These are phyloP conservation scores for Colletotrichum orchidophilum DNA, from an alignment of 2,329 filamentous ascomycete species.

Conservation along the genomic window DNA sequence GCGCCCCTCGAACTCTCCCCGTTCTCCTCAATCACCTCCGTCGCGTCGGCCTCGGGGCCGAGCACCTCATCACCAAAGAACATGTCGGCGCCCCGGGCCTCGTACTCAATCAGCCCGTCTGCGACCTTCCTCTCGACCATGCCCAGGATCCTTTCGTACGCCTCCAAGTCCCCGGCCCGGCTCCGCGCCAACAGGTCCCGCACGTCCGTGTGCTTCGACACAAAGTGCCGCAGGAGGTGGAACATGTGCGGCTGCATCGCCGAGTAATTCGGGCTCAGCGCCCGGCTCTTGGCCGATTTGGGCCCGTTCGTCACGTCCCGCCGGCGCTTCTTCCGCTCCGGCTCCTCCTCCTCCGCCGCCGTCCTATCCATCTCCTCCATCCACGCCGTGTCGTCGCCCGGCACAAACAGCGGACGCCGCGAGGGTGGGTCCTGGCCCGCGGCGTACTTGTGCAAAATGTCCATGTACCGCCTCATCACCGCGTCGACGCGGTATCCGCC, in stretches of 20 bases:
- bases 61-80: constrained; percentile 51
- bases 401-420: constrained; percentile 78
- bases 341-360: constrained; percentile 52
- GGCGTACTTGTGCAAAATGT: constrained; percentile 86
- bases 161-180: constrained; percentile 75
- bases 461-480: constrained; percentile 85
- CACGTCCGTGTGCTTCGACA: constrained; percentile 82
- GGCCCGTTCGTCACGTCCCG: constrained; percentile 39
- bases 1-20: constrained; percentile 71
- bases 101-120: constrained; percentile 75
- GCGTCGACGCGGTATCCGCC: constrained; percentile 92
- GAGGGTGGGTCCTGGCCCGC: constrained; percentile 71
- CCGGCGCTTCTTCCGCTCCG: constrained; percentile 63
- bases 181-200: constrained; percentile 82
- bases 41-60: constrained; percentile 35
- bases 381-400: constrained; percentile 62
- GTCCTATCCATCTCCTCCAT: constrained; percentile 45
- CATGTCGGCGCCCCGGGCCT: constrained; percentile 59
- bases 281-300: constrained; percentile 45
- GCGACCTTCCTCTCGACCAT: constrained; percentile 82
- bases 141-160: constrained; percentile 79
- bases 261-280: constrained; percentile 77
- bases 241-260: constrained; percentile 94
- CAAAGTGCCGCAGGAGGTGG: constrained; percentile 85
- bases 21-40: constrained; percentile 47